A percentile compares a stretch with the other conserved stretches of the same genome.
These are phyloP conservation scores for Nothophaeocryptopus gaeumannii DNA, from an alignment of 2,329 filamentous ascomycete genomes.

Conservation along the genomic window DNA sequence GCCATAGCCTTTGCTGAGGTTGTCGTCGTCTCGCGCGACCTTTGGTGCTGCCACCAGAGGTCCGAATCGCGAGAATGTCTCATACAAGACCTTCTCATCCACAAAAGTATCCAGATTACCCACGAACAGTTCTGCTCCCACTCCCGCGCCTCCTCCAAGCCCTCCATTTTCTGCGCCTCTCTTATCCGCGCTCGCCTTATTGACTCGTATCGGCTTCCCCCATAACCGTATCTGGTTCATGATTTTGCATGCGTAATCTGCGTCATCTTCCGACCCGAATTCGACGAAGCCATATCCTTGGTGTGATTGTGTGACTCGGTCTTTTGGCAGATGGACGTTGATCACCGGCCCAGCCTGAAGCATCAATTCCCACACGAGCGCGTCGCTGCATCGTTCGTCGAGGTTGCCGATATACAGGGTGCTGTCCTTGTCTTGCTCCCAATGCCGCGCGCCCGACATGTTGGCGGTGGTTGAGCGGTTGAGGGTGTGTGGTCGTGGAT, in stretches of 20 bases:
- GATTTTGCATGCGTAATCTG: slow-evolving; percentile 92
- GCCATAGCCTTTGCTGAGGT: slow-evolving; percentile 89
- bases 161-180: slow-evolving; percentile 82
- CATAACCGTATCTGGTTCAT: slow-evolving; percentile 95
- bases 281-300: slow-evolving; percentile 99
- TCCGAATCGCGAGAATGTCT: slow-evolving; percentile 91
- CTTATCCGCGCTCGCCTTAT: slow-evolving; percentile 92
- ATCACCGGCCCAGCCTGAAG: slow-evolving; percentile 95
- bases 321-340: slow-evolving; percentile 97
- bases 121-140: slow-evolving; percentile 94
- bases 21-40: slow-evolving; percentile 84
- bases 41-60: slow-evolving; percentile 81
- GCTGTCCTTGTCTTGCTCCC: slow-evolving; percentile 93
- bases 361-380: slow-evolving; percentile 96
- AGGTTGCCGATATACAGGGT: slow-evolving; percentile 98
- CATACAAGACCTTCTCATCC: slow-evolving; percentile 92
- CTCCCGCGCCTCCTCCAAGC: slow-evolving; percentile 82
- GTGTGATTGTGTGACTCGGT: slow-evolving; percentile 93
- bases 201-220: slow-evolving; percentile 92
- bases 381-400: slow-evolving; percentile 89
- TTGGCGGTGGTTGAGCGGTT: slow-evolving; percentile 28
- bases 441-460: slow-evolving; percentile 74
- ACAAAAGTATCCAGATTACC: slow-evolving; percentile 94
- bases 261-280: slow-evolving; percentile 91
- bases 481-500: not conserved